Conservation (phyloP, 192 early-diverging fungal species). For the Coemansia aciculifera region DNA sequence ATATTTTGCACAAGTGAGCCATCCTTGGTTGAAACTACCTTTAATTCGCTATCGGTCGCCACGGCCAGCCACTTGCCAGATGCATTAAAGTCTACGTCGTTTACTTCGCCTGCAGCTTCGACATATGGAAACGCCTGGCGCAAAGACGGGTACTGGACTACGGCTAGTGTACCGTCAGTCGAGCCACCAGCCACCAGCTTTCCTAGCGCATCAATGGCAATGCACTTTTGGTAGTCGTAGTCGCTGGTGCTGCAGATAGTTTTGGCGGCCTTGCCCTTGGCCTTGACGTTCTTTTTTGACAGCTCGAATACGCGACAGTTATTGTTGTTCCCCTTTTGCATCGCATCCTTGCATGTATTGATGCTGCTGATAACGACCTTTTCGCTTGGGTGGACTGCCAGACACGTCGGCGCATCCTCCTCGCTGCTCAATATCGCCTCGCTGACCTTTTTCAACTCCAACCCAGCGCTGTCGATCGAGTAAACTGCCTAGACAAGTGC, state of each 20-base stretch:
- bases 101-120: conserved; percentile 40
- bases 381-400: conserved; percentile 79
- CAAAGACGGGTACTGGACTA: conserved; percentile 39
- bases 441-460: conserved; percentile 26
- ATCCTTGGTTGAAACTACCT: conserved; percentile 22
- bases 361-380: conserved; percentile 65
- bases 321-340: conserved; percentile 69
- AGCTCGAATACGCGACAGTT: conserved; percentile 79
- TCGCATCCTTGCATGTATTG: conserved; percentile 63
- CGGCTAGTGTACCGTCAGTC: conserved; percentile 47
- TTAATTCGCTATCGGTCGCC: conserved; percentile 38
- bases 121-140: conserved; percentile 38
- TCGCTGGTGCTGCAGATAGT: conserved; percentile 41
- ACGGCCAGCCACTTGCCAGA: conserved; percentile 38
- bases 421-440: conserved; percentile 56
- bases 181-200: conserved; percentile 43
- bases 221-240: conserved; percentile 45
- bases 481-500: conserved; percentile 52
- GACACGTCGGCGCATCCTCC: conserved; percentile 84
- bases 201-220: conserved; percentile 31
- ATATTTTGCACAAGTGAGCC: conserved; percentile 36
- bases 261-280: conserved; percentile 19
- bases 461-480: conserved; percentile 44
- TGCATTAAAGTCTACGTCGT: conserved; percentile 43
- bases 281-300: conserved; percentile 30